A percentile compares a stretch with the other conserved stretches of the same genome.
Evolutionary conservation across 140 eudicot genomes (phyloP).

Genomic region (Cichorium intybus): DNA sequence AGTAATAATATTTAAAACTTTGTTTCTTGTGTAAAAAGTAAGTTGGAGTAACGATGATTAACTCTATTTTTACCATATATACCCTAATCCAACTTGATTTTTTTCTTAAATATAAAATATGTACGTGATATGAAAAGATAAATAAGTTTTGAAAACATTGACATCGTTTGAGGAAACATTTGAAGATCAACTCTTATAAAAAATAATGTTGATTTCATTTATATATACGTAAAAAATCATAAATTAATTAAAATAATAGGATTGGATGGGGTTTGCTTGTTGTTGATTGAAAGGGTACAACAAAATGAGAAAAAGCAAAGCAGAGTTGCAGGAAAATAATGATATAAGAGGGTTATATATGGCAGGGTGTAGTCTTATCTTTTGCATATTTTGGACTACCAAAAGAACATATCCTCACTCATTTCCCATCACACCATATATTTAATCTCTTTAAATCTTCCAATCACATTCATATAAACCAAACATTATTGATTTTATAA

Average conservation of each 20-base stretch:
- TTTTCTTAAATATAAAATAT: too few relatives aligned
- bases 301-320: conserved; percentile 15
- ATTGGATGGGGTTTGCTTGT: background rate
- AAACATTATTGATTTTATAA: background rate
- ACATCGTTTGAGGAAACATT: too few relatives aligned
- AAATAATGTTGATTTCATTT: too few relatives aligned
- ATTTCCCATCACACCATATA: conserved; percentile 27
- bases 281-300: conserved; percentile 27
- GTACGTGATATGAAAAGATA: too few relatives aligned
- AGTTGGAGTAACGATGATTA: too few relatives aligned
- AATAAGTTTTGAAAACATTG: too few relatives aligned
- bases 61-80: too few relatives aligned
- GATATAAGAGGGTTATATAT: conserved; percentile 15
- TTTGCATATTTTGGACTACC: conserved; percentile 19
- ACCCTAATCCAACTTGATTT: too few relatives aligned
- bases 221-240: too few relatives aligned
- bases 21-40: too few relatives aligned
- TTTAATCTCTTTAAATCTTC: background rate
- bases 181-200: too few relatives aligned
- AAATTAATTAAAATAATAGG: background rate
- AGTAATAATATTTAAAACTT: too few relatives aligned
- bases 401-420: conserved; percentile 14
- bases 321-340: conserved; percentile 36
- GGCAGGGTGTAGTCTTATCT: conserved; percentile 32
- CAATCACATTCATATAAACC: conserved; percentile 5